Evolutionary conservation across 768 basidiomycete genomes (phyloP), one percentile per base, ranked within the genome.

Genomic region (Leccinum uliginosum): DNA sequence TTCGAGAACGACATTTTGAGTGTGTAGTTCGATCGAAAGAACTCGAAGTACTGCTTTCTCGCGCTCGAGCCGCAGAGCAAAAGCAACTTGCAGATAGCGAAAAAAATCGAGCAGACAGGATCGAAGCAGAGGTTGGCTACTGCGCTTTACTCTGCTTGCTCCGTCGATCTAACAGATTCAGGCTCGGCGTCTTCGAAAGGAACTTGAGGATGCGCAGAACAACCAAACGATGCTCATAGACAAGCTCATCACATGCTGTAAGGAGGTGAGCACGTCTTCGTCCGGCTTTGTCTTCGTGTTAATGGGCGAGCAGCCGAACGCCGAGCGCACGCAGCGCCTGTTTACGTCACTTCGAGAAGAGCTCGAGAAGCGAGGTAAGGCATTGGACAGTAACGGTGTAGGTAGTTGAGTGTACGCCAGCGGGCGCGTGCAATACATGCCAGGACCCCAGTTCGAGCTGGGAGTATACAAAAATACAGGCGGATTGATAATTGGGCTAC

Each of bases 11-110:
- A 68, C 92, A 94, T 76, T 94, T 93, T 64, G 92, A 93, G 74
- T 92, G 90, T 61, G 87, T 94, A 27, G 86, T 94, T 55, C 88
- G 92, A 43, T 93, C 92, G 44, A 94, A 94, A 73, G 92, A 94
- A 71, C 80, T 94, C 23, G 92, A 94, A 68, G 89, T 94, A 15
- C 74, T 94, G 19, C 78, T 94, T 15, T 91, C 92, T 49, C 84
- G 91, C 30, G 92, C 92, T 44, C 85, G 91, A 70, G 87, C 89
- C 24, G 90, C 91, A 10, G 92, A 93, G 65, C 89, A 92, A 70
- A 89, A 87, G 70, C 87, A 91, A 63, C 76, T 93, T 47, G 86
- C 86, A 14, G 88, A 92, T 49, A 81, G 83, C 51, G 89, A 92
- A 71, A 89, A 84, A 69, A 62, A 68, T 49, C 80, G 85, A 43